Conservation (phyloP, 768 basidiomycete species). For the Suillus subalutaceus region DNA sequence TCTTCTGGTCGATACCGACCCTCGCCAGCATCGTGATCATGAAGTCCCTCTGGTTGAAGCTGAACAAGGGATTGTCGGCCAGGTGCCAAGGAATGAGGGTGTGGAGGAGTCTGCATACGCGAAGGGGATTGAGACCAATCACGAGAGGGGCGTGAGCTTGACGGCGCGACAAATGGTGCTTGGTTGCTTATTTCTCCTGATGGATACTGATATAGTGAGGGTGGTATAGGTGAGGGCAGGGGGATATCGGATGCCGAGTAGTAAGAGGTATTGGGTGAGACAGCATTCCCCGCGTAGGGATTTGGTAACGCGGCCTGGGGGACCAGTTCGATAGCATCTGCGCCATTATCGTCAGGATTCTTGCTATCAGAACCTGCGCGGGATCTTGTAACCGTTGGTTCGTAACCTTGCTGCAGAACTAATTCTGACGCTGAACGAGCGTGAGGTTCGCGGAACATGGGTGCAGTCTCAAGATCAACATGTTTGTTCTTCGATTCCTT, state of each 20-base stretch:
- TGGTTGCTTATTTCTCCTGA: conserved; percentile 46
- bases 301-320: background rate
- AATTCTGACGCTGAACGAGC: conserved; percentile 67
- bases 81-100: background rate
- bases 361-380: conserved; percentile 30
- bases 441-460: conserved; percentile 72
- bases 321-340: conserved; percentile 7
- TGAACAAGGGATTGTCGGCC: background rate
- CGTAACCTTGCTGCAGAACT: conserved; percentile 46
- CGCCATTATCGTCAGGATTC: background rate
- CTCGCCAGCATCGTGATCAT: conserved; percentile 9
- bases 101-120: background rate
- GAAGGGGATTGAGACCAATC: conserved; percentile 16
- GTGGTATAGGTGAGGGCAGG: conserved; percentile 59
- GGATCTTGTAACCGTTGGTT: conserved; percentile 43
- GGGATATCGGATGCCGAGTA: conserved; percentile 57
- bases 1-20: conserved; percentile 17
- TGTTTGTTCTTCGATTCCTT: conserved; percentile 49
- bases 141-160: conserved; percentile 10
- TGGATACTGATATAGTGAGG: conserved; percentile 48
- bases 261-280: conserved; percentile 55
- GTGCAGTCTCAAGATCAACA: conserved; percentile 59
- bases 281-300: background rate
- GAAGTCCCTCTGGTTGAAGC: background rate
- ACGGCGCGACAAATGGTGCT: conserved; percentile 25